Evolutionary conservation across 805 yeast genomes (phyloP).

Genomic region (Kregervanrija delftensis): DNA sequence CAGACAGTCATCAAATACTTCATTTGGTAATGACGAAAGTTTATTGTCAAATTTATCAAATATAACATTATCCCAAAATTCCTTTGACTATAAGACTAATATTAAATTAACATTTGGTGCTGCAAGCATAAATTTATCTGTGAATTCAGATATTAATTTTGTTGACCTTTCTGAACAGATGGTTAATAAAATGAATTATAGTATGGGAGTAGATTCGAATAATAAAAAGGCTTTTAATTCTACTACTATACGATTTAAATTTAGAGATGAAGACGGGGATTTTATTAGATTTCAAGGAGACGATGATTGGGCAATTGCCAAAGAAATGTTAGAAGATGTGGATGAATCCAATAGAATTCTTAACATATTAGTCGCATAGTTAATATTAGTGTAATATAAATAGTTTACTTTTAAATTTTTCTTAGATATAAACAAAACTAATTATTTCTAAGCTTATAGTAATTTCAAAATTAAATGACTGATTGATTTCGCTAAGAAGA

Average conservation of each 20-base stretch:
- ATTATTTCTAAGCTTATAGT: no score
- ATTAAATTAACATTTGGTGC: conserved; percentile 30
- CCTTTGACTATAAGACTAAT: conserved; percentile 12
- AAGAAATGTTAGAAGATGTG: conserved; percentile 54
- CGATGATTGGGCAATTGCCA: conserved; percentile 85
- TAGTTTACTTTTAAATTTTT: background rate
- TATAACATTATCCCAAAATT: conserved; percentile 11
- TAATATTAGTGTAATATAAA: no score
- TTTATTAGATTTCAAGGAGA: conserved; percentile 76
- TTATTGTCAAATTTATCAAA: conserved; percentile 12
- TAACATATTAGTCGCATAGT: no score
- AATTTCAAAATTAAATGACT: no score
- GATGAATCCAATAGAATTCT: conserved; percentile 36
- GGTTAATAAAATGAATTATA: conserved; percentile 46
- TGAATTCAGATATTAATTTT: conserved; percentile 31
- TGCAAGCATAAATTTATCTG: conserved; percentile 58
- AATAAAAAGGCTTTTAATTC: conserved; percentile 20
- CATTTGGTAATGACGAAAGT: conserved; percentile 6
- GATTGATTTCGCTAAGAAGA: no score
- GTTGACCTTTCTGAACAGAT: conserved; percentile 32
- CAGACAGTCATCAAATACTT: conserved; percentile 4
- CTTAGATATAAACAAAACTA: no score
- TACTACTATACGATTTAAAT: conserved; percentile 48
- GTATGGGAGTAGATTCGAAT: conserved; percentile 43
- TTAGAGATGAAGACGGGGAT: conserved; percentile 94